These are phyloP conservation scores for Sporodiniella umbellata DNA, from an alignment of 371 early-diverging fungal species.

Conservation along the genomic window DNA sequence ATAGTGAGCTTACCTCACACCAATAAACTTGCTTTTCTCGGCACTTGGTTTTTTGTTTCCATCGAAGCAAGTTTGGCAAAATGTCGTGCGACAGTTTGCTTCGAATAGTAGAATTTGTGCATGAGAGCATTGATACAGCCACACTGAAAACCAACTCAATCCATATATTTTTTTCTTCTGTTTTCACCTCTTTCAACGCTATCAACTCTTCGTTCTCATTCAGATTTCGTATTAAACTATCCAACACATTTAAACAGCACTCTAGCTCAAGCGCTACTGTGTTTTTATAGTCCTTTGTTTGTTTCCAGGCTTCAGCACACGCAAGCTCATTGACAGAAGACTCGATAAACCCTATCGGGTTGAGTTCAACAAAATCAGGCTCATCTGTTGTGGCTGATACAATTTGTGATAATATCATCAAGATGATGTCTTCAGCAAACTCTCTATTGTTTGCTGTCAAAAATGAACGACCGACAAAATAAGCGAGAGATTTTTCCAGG, in stretches of 20 bases:
- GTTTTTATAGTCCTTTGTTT: background rate
- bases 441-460: background rate
- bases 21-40: constrained; percentile 23
- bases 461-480: constrained; percentile 26
- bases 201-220: constrained; percentile 16
- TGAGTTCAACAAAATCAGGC: constrained; percentile 45
- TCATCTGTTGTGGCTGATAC: constrained; percentile 33
- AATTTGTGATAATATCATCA: constrained; percentile 25
- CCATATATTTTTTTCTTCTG: constrained; percentile 15
- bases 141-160: constrained; percentile 36
- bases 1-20: constrained; percentile 24
- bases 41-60: constrained; percentile 22
- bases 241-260: constrained; percentile 34
- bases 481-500: constrained; percentile 26
- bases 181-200: background rate
- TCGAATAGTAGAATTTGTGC: constrained; percentile 34
- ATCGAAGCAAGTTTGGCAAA: constrained; percentile 35
- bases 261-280: constrained; percentile 27
- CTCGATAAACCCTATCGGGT: constrained; percentile 31
- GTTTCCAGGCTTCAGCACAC: constrained; percentile 10
- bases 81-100: constrained; percentile 34
- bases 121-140: constrained; percentile 39
- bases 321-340: constrained; percentile 5
- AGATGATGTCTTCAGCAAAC: constrained; percentile 20
- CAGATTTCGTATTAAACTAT: constrained; percentile 25